Base-by-base conservation (phyloP, 176 grass and related monocot genomes). In the Musa itinerans region DNA sequence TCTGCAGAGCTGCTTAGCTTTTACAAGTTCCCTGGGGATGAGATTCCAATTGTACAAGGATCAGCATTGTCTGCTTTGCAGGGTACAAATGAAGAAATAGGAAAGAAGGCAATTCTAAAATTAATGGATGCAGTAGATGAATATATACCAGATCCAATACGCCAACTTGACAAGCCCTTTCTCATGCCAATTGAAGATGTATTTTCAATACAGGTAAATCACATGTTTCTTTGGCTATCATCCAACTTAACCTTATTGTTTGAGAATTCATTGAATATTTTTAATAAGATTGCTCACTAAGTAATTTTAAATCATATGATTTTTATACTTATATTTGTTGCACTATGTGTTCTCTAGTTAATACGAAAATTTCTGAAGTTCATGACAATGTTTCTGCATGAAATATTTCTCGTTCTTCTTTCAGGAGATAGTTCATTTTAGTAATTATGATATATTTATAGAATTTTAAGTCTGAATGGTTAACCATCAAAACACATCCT, bases 11-110 rank as follows among this genome's bases (percentile, higher is more conserved):
- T 99, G 13, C 88, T 99, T 50, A 91, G 50, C 75, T 99, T 99
- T 83, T 99, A 99, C 81, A 99, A 99, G 83, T 99, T 99, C 63
- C 90, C 95, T 23, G 95, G 95, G 19, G 95, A 99, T 61, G 95
- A 99, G 8, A 94, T 99, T 82, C 95, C 91, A 21, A 99, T 99
- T 59, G 87, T 99, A 57, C 89, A 84, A 50, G 95, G 95, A 66
- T 99, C 95, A 23, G 95, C 95, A 0, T 78, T 99, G 65, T 85
- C 80, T 1, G 95, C 95, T 63, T 89, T 99, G 57, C 87, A 99
- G 13, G 95, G 95, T 11, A 92, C 83, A 63, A 99, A 99, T 54
- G 91, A 99, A 19, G 90, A 99, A 54, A 94, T 92, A 48, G 91
- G 95, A 78, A 94, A 85, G 81, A 79, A 92, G 48, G 95, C 95